phyloP scores from a whole-genome alignment of 257 asterid species.

The Solanum clarkiae region DNA sequence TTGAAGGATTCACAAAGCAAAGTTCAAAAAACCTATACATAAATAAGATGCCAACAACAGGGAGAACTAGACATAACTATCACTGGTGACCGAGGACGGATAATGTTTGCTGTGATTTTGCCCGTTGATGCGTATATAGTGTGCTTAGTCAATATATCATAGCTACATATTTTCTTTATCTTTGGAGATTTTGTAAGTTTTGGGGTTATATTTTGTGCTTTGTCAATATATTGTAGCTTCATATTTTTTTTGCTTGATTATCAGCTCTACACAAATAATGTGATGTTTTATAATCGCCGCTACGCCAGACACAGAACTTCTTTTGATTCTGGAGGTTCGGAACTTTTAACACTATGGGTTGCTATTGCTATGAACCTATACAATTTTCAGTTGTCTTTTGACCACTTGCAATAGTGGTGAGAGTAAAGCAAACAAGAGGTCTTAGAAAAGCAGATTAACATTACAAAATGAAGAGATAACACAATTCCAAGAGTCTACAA shows the following conservation, averaged over 20 bases:
- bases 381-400: neutral
- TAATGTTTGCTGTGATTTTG: neutral
- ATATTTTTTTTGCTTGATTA: neutral
- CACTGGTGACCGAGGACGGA: constrained; percentile 4
- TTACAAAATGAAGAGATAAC: neutral
- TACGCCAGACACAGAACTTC: neutral
- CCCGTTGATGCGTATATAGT: neutral
- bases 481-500: neutral
- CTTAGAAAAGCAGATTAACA: neutral
- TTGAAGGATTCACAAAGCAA: neutral
- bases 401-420: neutral
- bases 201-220: neutral
- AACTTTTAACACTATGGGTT: neutral
- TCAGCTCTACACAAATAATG: neutral
- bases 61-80: constrained; percentile 27
- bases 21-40: constrained; percentile 14
- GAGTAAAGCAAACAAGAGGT: neutral
- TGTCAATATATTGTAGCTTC: neutral
- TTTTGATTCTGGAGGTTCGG: neutral
- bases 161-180: neutral
- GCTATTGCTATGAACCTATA: neutral
- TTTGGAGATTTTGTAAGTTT: neutral
- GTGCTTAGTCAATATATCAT: neutral
- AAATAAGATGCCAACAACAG: constrained; percentile 36
- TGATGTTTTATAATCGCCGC: neutral